phyloP scores from a whole-genome alignment of 371 early-diverging fungal species.

The Mucor saturninus region DNA sequence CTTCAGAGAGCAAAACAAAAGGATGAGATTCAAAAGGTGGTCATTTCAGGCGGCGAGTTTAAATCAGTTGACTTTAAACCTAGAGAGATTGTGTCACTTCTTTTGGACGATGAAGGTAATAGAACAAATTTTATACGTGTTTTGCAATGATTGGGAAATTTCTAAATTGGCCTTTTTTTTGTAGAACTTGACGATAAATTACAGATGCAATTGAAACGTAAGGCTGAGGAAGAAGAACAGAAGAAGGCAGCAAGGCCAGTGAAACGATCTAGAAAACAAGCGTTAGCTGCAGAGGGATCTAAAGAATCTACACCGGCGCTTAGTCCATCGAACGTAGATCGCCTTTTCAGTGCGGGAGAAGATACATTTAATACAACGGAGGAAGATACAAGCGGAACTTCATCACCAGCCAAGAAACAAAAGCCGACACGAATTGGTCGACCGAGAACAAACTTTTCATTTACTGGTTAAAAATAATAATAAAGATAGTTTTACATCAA shows the following conservation, averaged over 20 bases:
- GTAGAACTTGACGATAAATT: slow-evolving; percentile 61
- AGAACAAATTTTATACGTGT: background rate
- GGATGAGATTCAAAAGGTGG: slow-evolving; percentile 97
- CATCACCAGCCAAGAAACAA: slow-evolving; percentile 31
- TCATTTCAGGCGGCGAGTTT: slow-evolving; percentile 94
- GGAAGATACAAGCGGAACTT: slow-evolving; percentile 17
- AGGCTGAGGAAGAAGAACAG: slow-evolving; percentile 62
- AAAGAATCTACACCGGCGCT: slow-evolving; percentile 34
- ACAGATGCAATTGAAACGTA: slow-evolving; percentile 63
- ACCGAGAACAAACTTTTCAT: slow-evolving; percentile 51
- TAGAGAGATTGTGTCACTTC: slow-evolving; percentile 84
- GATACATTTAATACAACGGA: slow-evolving; percentile 36
- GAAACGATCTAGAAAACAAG: slow-evolving; percentile 48
- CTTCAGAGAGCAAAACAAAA: slow-evolving; percentile 92
- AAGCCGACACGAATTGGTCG: slow-evolving; percentile 46
- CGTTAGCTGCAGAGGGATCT: slow-evolving; percentile 21
- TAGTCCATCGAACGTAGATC: slow-evolving; percentile 41
- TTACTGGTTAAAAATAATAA: slow-evolving; percentile 21
- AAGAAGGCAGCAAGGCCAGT: slow-evolving; percentile 40
- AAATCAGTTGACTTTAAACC: slow-evolving; percentile 84
- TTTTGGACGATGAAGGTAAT: slow-evolving; percentile 79
- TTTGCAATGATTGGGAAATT: background rate
- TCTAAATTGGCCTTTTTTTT: background rate
- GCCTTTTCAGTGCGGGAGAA: slow-evolving; percentile 44
- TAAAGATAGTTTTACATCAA: background rate